Evolutionary conservation across 257 asterid species (phyloP), one percentile per base, ranked within the genome.

Genomic region (Cinchona pubescens): DNA sequence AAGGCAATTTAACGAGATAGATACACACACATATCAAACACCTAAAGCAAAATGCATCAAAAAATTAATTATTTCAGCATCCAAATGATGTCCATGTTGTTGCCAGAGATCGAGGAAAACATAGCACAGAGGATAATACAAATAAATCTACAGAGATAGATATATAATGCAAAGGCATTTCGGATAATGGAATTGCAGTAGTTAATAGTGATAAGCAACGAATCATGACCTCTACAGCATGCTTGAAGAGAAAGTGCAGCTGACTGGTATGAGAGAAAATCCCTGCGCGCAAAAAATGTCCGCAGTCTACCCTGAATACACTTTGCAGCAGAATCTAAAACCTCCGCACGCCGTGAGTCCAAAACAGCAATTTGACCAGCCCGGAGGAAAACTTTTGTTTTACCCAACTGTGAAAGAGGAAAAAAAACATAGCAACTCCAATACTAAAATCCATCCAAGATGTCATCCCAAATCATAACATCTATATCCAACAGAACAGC

Each of bases 301-400:
- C 91, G 89, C 75, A 92, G 73, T 72, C 81, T 82, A 65, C 94
- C 85, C 87, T 94, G 99, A 84, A 94, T 89, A 72, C 81, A 85
- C 85, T 83, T 94, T 74, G 96, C 97, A 64, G 99, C 94, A 75
- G 86, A 84, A 81, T 94, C 98, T 84, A 94, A 80, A 81, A 92
- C 96, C 87, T 88, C 99, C 38, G 92, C 87, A 75, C 99, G 94
- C 6, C 92, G 91, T 30, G 93, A 88, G 77, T 94, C 98, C 85
- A 94, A 78, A 75, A 92, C 79, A 75, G 87, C 99, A 82, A 92
- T 94, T 87, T 94, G 99, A 66, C 97, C 99, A 75, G 99, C 99
- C 82, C 99, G 83, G 78, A 92, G 98, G 78, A 94, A 94, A 63
- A 94, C 96, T 83, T 94, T 92, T 72, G 93, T 88, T 82, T 91